These are phyloP conservation scores for Populus alba DNA, from an alignment of 345 rosid genomes.

Conservation along the genomic window DNA sequence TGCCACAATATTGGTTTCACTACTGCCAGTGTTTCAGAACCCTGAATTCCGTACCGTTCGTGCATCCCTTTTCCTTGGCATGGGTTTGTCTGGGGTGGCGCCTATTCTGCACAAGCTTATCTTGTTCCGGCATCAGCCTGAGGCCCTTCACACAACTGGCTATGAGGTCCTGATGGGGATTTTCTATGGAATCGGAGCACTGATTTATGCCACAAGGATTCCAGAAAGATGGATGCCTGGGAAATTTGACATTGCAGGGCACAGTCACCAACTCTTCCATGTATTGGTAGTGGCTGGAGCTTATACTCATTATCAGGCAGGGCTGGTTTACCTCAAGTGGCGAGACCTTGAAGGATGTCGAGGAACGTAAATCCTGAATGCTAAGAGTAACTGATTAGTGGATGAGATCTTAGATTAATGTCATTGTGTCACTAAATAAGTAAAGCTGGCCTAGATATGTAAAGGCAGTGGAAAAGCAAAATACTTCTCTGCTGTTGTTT, in stretches of 20 bases:
- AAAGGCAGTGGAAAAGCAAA: not conserved
- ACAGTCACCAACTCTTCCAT: slow-evolving; percentile 90
- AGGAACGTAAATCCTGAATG: not conserved
- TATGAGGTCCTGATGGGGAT: slow-evolving; percentile 81
- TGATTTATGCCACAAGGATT: slow-evolving; percentile 73
- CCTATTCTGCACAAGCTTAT: slow-evolving; percentile 80
- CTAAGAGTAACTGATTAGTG: not conserved
- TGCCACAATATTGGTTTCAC: slow-evolving; percentile 59
- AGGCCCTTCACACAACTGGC: slow-evolving; percentile 85
- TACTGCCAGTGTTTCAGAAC: slow-evolving; percentile 75
- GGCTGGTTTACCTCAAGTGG: slow-evolving; percentile 81
- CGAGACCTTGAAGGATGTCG: slow-evolving; percentile 73
- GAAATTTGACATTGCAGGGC: slow-evolving; percentile 88
- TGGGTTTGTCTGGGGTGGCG: slow-evolving; percentile 79
- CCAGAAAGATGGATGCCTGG: slow-evolving; percentile 98
- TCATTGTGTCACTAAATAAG: not conserved
- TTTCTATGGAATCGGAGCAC: slow-evolving; percentile 64
- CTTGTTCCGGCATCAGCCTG: slow-evolving; percentile 74
- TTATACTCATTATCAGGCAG: slow-evolving; percentile 75
- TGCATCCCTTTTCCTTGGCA: slow-evolving; percentile 72
- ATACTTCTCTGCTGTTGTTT: not conserved
- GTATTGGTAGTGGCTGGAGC: slow-evolving; percentile 84
- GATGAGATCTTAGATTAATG: not conserved
- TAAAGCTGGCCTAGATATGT: not conserved
- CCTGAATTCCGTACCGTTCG: slow-evolving; percentile 66